Conservation (phyloP, 106 monocot genomes). For the Platanthera zijinensis region DNA sequence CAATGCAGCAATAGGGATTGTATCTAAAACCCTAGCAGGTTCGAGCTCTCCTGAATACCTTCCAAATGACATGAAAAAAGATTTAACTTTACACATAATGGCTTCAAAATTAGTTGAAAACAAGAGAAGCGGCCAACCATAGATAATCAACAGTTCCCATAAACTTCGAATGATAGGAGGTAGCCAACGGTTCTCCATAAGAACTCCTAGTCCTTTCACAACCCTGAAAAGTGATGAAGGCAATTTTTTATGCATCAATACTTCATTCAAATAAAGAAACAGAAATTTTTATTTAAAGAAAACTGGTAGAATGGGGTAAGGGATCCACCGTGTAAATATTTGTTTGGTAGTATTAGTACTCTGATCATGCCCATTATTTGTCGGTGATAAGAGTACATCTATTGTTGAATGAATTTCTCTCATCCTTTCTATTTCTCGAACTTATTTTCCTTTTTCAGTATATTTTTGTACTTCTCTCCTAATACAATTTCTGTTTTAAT, state of each 20-base stretch:
- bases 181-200: slow-evolving; percentile 47
- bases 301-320: too few species aligned
- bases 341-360: neutral
- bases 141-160: slow-evolving; percentile 63
- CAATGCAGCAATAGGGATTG: slow-evolving; percentile 35
- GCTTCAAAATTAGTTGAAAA: neutral
- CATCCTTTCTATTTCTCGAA: too few species aligned
- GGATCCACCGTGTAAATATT: neutral
- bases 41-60: slow-evolving; percentile 51
- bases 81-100: neutral
- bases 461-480: too few species aligned
- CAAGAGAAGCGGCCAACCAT: slow-evolving; percentile 17
- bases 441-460: too few species aligned
- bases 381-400: too few species aligned
- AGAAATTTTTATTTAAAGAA: too few species aligned
- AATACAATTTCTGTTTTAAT: too few species aligned
- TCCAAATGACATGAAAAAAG: slow-evolving; percentile 8
- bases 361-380: too few species aligned
- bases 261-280: too few species aligned
- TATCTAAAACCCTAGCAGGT: slow-evolving; percentile 43
- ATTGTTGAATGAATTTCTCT: too few species aligned
- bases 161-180: slow-evolving; percentile 51
- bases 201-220: slow-evolving; percentile 30
- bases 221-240: slow-evolving; percentile 22
- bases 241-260: neutral